Percentiles rank a stretch among this genome's conserved stretches.
These are phyloP conservation scores for Salvia sclarea DNA, from an alignment of 305 asterid species.

Conservation along the genomic window DNA sequence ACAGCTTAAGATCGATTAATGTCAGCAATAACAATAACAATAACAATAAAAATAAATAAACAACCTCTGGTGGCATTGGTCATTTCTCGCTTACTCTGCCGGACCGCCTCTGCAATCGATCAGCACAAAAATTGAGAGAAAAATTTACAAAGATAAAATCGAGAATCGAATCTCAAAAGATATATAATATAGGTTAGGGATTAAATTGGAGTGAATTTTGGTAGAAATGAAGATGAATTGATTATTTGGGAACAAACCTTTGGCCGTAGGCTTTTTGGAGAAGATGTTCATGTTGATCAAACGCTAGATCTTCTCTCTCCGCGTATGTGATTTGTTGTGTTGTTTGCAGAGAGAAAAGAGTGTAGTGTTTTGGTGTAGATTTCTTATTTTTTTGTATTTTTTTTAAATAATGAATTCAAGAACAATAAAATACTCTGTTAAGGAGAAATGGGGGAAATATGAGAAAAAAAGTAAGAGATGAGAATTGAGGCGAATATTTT, in stretches of 20 bases:
- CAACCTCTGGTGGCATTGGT: slow-evolving; percentile 70
- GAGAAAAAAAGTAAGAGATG: too few species aligned
- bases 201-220: slow-evolving; percentile 3
- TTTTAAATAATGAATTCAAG: too few species aligned
- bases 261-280: slow-evolving; percentile 67
- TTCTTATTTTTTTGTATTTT: too few species aligned
- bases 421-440: too few species aligned
- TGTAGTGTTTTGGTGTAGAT: too few species aligned
- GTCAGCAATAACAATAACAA: not conserved
- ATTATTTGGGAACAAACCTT: slow-evolving; percentile 42
- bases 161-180: slow-evolving; percentile 1
- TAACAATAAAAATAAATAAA: not conserved
- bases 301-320: not conserved
- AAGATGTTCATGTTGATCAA: slow-evolving; percentile 55
- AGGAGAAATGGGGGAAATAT: too few species aligned
- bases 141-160: not conserved
- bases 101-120: slow-evolving; percentile 58
- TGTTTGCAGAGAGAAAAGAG: too few species aligned
- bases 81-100: slow-evolving; percentile 71
- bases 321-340: too few species aligned
- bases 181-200: slow-evolving; percentile 7
- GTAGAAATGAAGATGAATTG: slow-evolving; percentile 1
- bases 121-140: not conserved
- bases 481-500: too few species aligned
- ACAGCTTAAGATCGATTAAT: not conserved